Conservation (phyloP, 257 asterid genomes). For the Petunia secreta region DNA sequence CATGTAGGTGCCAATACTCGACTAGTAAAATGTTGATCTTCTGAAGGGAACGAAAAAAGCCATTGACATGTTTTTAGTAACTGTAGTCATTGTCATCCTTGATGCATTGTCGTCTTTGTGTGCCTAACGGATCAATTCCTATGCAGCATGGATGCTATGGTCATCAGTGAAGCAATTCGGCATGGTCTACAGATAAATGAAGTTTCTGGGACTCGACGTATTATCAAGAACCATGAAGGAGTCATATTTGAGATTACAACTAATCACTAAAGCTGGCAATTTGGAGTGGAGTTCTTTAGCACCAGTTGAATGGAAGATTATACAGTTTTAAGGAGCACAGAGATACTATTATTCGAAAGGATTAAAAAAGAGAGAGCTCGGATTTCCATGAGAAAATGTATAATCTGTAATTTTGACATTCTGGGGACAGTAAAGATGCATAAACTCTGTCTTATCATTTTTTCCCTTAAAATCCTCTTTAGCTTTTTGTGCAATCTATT, state of each 20-base stretch:
- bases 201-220: slow-evolving; percentile 67
- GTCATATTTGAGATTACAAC: slow-evolving; percentile 58
- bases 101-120: background rate
- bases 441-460: background rate
- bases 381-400: background rate
- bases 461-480: too few species aligned
- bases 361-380: background rate
- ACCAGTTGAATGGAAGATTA: background rate
- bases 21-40: background rate
- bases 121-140: background rate
- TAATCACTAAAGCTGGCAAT: slow-evolving; percentile 12
- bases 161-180: slow-evolving; percentile 62
- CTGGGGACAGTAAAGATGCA: background rate
- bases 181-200: slow-evolving; percentile 71
- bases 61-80: background rate
- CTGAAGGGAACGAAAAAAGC: background rate
- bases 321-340: background rate
- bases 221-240: slow-evolving; percentile 68
- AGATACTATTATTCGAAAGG: background rate
- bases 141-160: slow-evolving; percentile 80
- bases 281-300: slow-evolving; percentile 1
- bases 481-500: background rate
- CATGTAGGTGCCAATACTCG: background rate
- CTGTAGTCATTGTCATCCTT: background rate
- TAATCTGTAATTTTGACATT: background rate